Base-by-base conservation (phyloP, 2,329 filamentous ascomycete species). In the Cladosporium austrohemisphaericum region DNA sequence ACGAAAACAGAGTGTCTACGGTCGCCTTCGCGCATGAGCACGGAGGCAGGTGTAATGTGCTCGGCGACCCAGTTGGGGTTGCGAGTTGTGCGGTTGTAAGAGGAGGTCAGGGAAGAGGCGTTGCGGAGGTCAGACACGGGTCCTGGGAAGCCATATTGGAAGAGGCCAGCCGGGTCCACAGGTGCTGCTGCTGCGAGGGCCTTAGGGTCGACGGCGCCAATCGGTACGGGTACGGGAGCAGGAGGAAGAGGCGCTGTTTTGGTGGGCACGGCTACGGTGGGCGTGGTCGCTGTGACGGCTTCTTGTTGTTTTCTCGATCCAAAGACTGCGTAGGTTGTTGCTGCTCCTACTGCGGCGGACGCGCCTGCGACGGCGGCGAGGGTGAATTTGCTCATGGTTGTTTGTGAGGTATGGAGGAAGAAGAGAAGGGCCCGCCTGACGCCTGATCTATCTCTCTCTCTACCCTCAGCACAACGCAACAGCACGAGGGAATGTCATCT, bases 41-140 rank as follows among this genome's bases (percentile, higher is more conserved):
- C 80, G 0, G 92, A 97, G 28, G 82, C 80, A 1, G 90, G 83
- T 0, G 93, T 98, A 70, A 98, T 96, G 76, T 98, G 93, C 75
- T 98, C 93, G 56, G 86, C 72, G 16, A 75, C 93, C 92, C 92
- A 98, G 67, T 87, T 80, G 23, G 93, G 93, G 71, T 98, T 98
- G 65, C 91, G 83, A 35, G 83, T 85, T 54, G 88, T 85, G 22
- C 93, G 88, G 72, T 98, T 92, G 78, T 85, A 98, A 60, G 86
- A 84, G 25, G 91, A 95, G 57, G 91, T 79, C 47, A 97, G 79
- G 26, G 88, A 86, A 20, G 81, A 74, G 29, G 89, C 85, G 49
- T 78, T 79, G 49, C 90, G 84, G 35, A 95, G 76, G 70, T 98
- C 93, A 61, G 85, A 78, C 31, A 95, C 74, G 25, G 93, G 93